Base-by-base conservation (phyloP, 768 basidiomycete species). In the Kondoa malvinella region DNA sequence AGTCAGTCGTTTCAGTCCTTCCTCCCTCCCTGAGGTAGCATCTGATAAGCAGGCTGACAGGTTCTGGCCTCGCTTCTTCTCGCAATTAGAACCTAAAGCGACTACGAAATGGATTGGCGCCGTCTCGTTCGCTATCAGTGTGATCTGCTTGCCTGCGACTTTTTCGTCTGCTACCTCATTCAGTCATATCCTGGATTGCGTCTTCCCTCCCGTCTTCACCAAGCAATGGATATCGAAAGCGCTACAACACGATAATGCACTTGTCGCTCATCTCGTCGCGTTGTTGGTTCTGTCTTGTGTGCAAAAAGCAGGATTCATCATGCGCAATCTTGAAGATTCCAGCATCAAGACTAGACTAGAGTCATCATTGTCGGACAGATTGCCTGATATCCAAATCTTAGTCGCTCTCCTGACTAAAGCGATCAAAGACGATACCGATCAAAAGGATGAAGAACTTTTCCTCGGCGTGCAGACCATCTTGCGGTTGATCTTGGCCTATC, bases 81-180 rank as follows among this genome's bases (percentile, higher is more conserved):
- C 61, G 29, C 69, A 88, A 0, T 80, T 92, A 2, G 90, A 94
- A 72, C 89, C 91, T 0, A 84, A 90, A 1, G 81, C 92, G 3
- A 88, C 88, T 0, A 87, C 87, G 0, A 87, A 86, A 74, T 97
- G 94, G 92, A 85, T 96, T 33, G 83, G 87, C 0, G 94, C 91
- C 68, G 85, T 95, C 71, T 80, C 88, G 2, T 87, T 92, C 74
- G 83, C 89, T 56, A 88, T 86, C 1, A 81, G 81, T 4, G 82
- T 96, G 65, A 81, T 95, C 64, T 86, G 87, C 78, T 80, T 62
- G 71, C 58, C 68, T 66, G 34, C 14, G 56, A 34, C 66, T 57
- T 57, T 29, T 75, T 30, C 75, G 26, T 56, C 56, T 12, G 72
- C 68, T 8, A 69, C 31, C 58, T 40, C 33, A 27, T 63, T 2